Percentiles rank a stretch among this genome's conserved stretches.
These are phyloP conservation scores for Aegilops bicornis DNA, from an alignment of 176 grass and related monocot genomes.

Conservation along the genomic window DNA sequence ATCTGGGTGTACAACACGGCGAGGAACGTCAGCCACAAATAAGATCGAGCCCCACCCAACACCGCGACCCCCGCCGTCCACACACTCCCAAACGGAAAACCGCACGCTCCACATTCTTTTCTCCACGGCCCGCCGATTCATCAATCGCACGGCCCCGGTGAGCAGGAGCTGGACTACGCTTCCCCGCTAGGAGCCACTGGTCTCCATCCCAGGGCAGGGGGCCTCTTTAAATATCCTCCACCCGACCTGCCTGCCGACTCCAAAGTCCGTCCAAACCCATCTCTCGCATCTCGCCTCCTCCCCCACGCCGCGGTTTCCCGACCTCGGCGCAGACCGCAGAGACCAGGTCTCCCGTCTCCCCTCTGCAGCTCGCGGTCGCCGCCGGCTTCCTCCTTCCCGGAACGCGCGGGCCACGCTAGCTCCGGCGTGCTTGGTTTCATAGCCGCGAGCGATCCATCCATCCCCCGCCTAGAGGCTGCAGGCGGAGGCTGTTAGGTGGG, in stretches of 20 bases:
- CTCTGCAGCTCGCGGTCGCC: not conserved
- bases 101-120: not conserved
- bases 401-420: not conserved
- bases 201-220: not conserved
- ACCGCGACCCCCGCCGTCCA: not conserved
- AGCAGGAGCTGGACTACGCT: not conserved
- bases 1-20: not conserved
- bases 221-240: slow-evolving; percentile 44
- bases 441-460: not conserved
- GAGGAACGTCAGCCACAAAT: not conserved
- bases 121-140: not conserved
- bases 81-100: not conserved
- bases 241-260: not conserved
- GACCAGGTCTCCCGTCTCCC: not conserved
- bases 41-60: not conserved
- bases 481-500: not conserved
- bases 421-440: not conserved
- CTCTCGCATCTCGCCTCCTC: not conserved
- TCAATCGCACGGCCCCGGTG: not conserved
- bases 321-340: not conserved
- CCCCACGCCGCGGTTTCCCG: slow-evolving; percentile 5
- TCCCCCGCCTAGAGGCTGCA: not conserved
- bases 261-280: not conserved
- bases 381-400: slow-evolving; percentile 6
- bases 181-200: not conserved